phyloP scores from a whole-genome alignment of 768 basidiomycete species.

The Mycena leptocephala region DNA sequence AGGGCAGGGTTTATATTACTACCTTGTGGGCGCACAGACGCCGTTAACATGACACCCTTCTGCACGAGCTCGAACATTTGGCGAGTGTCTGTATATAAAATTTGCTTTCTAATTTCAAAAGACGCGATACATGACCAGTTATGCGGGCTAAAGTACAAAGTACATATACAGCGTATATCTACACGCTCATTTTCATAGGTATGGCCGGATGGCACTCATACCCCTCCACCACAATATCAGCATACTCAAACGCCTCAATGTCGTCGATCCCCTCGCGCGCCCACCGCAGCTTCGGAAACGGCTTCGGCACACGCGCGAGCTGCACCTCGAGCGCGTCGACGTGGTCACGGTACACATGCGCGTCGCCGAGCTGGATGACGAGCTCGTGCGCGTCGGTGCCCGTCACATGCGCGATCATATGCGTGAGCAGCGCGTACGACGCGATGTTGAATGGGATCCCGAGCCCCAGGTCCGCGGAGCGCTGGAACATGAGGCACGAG shows the following conservation, averaged over 20 bases:
- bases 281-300: conserved; percentile 89
- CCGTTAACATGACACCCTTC: too few relatives aligned
- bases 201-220: conserved; percentile 90
- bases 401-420: conserved; percentile 97
- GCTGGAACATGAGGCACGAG: conserved; percentile 97
- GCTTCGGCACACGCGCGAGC: conserved; percentile 81
- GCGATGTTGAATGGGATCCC: conserved; percentile 99
- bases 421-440: conserved; percentile 96
- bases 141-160: too few relatives aligned
- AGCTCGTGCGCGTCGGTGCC: conserved; percentile 90
- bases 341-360: conserved; percentile 96
- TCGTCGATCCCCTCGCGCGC: conserved; percentile 72
- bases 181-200: conserved; percentile 98
- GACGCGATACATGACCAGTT: too few relatives aligned
- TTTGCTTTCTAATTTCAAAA: too few relatives aligned
- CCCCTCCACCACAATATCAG: conserved; percentile 90
- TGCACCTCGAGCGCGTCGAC: conserved; percentile 90
- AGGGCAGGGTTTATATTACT: conserved; percentile 40
- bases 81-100: too few relatives aligned
- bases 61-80: too few relatives aligned
- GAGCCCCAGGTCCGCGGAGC: conserved; percentile 96
- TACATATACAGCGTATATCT: conserved; percentile 28
- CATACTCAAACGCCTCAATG: conserved; percentile 86
- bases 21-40: not conserved
- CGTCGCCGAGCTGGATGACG: conserved; percentile 96